These are phyloP conservation scores for Candida hungchunana DNA, from an alignment of 805 yeast species.

Conservation along the genomic window DNA sequence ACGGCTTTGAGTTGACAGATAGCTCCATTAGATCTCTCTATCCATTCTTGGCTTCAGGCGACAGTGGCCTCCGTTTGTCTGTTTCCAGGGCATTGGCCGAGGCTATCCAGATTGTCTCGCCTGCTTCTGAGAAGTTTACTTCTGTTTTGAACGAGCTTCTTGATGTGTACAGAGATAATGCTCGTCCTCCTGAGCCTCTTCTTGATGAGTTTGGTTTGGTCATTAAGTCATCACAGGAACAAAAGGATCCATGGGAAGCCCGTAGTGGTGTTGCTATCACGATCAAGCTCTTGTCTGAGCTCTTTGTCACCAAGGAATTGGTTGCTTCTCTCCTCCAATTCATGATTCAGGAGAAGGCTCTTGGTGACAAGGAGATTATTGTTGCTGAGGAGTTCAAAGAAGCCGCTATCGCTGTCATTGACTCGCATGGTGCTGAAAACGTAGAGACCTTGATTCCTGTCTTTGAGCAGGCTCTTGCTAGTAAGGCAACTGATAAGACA, in stretches of 20 bases:
- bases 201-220: conserved; percentile 79
- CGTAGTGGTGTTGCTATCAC: conserved; percentile 79
- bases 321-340: conserved; percentile 58
- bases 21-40: conserved; percentile 46
- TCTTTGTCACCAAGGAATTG: conserved; percentile 32
- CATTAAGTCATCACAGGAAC: conserved; percentile 53
- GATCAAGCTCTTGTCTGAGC: conserved; percentile 49
- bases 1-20: conserved; percentile 44
- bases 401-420: conserved; percentile 77
- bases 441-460: conserved; percentile 77
- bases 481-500: conserved; percentile 43
- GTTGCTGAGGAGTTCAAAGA: conserved; percentile 83
- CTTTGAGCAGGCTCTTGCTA: conserved; percentile 63
- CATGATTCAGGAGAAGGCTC: conserved; percentile 56
- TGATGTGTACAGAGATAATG: conserved; percentile 51
- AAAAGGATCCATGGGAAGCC: conserved; percentile 77
- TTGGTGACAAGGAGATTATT: conserved; percentile 67
- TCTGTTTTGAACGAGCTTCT: conserved; percentile 42
- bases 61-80: conserved; percentile 68
- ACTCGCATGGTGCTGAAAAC: conserved; percentile 55
- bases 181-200: conserved; percentile 72
- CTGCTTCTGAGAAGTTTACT: conserved; percentile 26
- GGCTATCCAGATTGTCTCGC: conserved; percentile 39
- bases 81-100: conserved; percentile 66
- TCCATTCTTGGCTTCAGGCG: conserved; percentile 45